Conservation (phyloP, 1,139 yeast species). For the Meyerozyma carpophila region DNA sequence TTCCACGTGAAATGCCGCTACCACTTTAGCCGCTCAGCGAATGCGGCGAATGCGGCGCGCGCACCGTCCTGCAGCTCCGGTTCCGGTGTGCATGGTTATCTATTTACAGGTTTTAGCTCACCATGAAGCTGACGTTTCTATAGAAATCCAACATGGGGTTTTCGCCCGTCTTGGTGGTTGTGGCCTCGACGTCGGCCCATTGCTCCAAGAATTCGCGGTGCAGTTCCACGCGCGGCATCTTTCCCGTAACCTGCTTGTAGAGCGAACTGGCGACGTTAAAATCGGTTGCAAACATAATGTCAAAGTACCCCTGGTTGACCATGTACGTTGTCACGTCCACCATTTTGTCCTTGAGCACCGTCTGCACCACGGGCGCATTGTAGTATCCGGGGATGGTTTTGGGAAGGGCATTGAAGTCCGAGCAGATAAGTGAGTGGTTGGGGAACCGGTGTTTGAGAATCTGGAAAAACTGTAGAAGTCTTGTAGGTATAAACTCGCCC, state of each 20-base stretch:
- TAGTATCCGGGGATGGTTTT: slow-evolving; percentile 57
- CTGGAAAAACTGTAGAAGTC: slow-evolving; percentile 62
- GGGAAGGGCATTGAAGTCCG: slow-evolving; percentile 69
- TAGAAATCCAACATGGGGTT: slow-evolving; percentile 85
- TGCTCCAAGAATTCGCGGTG: slow-evolving; percentile 62
- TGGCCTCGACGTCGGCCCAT: slow-evolving; percentile 69
- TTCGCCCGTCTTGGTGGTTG: slow-evolving; percentile 73
- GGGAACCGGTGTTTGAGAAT: slow-evolving; percentile 66
- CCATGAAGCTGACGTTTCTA: slow-evolving; percentile 70
- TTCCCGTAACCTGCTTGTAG: slow-evolving; percentile 63
- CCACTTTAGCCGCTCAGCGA: no score
- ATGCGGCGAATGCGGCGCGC: background rate
- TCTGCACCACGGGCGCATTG: slow-evolving; percentile 80
- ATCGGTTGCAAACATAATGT: slow-evolving; percentile 83
- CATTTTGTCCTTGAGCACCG: slow-evolving; percentile 63
- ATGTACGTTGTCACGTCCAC: slow-evolving; percentile 68
- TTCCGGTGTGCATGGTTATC: background rate
- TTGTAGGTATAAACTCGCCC: slow-evolving; percentile 79
- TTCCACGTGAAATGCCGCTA: background rate
- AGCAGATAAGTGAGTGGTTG: slow-evolving; percentile 62
- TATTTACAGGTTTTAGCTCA: slow-evolving; percentile 22
- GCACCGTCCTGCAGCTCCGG: background rate
- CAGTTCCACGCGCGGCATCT: slow-evolving; percentile 46
- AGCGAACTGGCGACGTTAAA: slow-evolving; percentile 58
- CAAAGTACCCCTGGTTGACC: slow-evolving; percentile 81